Percentiles rank a stretch among this genome's conserved stretches.
Conservation (phyloP, 306 rosid species). For the Canavalia ensiformis region DNA sequence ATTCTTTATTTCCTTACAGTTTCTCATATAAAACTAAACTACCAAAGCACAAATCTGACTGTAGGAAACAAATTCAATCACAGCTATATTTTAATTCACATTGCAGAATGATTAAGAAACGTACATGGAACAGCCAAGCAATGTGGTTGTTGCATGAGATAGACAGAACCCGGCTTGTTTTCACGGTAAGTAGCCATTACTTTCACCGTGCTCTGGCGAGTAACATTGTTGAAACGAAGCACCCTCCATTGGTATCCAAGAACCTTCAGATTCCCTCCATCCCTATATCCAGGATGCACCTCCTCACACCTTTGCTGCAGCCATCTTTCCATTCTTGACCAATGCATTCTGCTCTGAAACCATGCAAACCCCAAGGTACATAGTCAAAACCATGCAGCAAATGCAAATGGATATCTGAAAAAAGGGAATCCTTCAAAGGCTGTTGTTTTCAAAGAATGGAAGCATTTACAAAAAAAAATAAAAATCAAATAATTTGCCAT, state of each 20-base stretch:
- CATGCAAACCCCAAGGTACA: constrained; percentile 22
- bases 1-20: not conserved
- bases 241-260: constrained; percentile 94
- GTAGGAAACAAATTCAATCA: not conserved
- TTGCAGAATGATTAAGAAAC: constrained; percentile 28
- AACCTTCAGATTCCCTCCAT: constrained; percentile 61
- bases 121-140: constrained; percentile 96
- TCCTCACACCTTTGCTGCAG: constrained; percentile 69
- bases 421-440: not conserved
- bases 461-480: not conserved
- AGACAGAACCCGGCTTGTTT: constrained; percentile 64
- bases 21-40: not conserved
- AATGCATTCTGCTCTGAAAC: constrained; percentile 63
- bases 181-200: constrained; percentile 67
- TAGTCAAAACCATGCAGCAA: not conserved
- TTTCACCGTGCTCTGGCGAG: constrained; percentile 89
- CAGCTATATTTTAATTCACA: not conserved
- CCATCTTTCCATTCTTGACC: constrained; percentile 77
- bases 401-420: not conserved
- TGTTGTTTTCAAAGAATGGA: not conserved
- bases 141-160: constrained; percentile 86
- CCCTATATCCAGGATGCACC: constrained; percentile 52
- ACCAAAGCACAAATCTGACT: constrained; percentile 5
- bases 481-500: not conserved
- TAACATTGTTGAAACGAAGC: constrained; percentile 82